Evolutionary conservation across 805 yeast species (phyloP).

Genomic region (Ogataea pignaliae): DNA sequence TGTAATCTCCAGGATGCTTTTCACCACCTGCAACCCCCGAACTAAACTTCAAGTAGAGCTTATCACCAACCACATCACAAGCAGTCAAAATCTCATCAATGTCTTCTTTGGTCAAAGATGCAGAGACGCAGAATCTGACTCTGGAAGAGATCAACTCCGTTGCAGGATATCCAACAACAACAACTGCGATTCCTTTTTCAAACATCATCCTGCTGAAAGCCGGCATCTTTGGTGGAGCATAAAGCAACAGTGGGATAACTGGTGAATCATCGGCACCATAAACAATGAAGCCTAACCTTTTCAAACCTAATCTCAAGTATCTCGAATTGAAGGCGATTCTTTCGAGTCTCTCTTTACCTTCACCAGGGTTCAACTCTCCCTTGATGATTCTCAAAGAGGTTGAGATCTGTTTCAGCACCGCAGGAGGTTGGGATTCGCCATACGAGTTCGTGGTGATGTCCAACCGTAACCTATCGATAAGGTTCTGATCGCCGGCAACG

Average conservation of each 20-base stretch:
- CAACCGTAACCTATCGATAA: constrained; percentile 71
- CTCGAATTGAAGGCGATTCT: constrained; percentile 96
- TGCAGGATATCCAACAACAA: constrained; percentile 96
- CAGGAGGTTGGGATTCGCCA: constrained; percentile 86
- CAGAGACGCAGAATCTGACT: constrained; percentile 86
- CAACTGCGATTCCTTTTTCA: constrained; percentile 82
- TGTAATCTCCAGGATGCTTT: constrained; percentile 48
- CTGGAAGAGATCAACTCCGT: constrained; percentile 88
- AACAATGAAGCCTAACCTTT: constrained; percentile 88
- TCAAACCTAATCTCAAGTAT: constrained; percentile 84
- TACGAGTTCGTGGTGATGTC: constrained; percentile 69
- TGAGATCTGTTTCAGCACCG: constrained; percentile 83
- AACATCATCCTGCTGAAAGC: constrained; percentile 81
- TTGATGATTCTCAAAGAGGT: constrained; percentile 73
- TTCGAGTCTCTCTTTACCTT: constrained; percentile 85
- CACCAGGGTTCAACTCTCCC: constrained; percentile 86
- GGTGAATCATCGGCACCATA: constrained; percentile 97
- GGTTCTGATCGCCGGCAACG: constrained; percentile 66
- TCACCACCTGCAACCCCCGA: constrained; percentile 70
- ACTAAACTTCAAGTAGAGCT: constrained; percentile 67
- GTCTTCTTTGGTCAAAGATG: constrained; percentile 92
- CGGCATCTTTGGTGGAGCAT: constrained; percentile 92
- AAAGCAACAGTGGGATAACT: constrained; percentile 82
- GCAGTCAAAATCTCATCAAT: constrained; percentile 73
- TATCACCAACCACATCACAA: constrained; percentile 75